Evolutionary conservation across 1,284 basidiomycete species (phyloP), one percentile per base, ranked within the genome.

Genomic region (Sanghuangporus baumii): DNA sequence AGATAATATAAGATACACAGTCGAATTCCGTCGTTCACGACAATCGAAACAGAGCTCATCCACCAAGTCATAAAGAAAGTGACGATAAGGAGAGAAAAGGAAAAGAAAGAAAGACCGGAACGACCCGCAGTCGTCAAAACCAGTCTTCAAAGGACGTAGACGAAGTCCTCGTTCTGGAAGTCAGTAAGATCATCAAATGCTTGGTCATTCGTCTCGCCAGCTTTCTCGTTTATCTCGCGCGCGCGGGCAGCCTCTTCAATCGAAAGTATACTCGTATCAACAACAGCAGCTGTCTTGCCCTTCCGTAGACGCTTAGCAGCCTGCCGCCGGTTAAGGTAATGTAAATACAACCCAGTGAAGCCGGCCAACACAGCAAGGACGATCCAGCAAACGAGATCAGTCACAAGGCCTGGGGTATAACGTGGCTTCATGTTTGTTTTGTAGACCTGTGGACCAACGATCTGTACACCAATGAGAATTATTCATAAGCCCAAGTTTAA

Each of bases 101-200:
- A 5, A 31, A 5, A 31, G 2, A 3, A 31, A 31, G 5, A 31
- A 31, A 31, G 20, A 46, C 43, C 16, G 1, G 43, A n/a, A n/a
- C 20, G 16, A 7, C 43, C 2, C 16, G 6, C 16, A n/a, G 43
- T 41, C n/a, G 40, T 46, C 43, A 18, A n/a, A 46, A 47, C 43
- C 16, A 18, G 11, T 14, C 11, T 46, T 41, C 54, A 61, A 16
- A 61, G 54, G 23, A 61, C 59, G n/a, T 61, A 81, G 23, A 80
- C 76, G 64, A 81, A 81, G 67, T 81, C 79, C 66, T 79, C 78
- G 59, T 80, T 81, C 60, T 74, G 67, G 20, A 66, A 63, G 66
- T 81, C 80, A 3, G 80, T 79, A 37, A 80, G 65, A 69, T 81
- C 79, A 61, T 75, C 69, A 63, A 81, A 81, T 0, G 79, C 75